A percentile compares a stretch with the other conserved stretches of the same genome.
phyloP scores from a whole-genome alignment of 495 filamentous ascomycete genomes.

The Entonaema liquescens region DNA sequence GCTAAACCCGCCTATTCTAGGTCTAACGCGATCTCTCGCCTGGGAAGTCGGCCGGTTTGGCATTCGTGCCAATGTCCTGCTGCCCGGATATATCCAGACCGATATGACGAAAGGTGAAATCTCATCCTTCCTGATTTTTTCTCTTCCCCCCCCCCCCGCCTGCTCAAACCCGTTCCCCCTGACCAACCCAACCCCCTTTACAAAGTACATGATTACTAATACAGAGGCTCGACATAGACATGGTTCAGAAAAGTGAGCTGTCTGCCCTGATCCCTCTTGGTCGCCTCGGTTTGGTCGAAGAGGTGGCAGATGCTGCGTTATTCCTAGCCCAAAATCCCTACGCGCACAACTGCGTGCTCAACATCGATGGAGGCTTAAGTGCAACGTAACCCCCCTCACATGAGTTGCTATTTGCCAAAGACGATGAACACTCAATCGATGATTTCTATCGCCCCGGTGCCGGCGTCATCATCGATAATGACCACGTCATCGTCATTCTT shows the following conservation, averaged over 20 bases:
- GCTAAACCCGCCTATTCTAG: slow-evolving; percentile 41
- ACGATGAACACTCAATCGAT: slow-evolving; percentile 58
- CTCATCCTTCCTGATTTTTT: slow-evolving; percentile 25
- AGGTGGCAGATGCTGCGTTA: slow-evolving; percentile 81
- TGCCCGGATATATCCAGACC: slow-evolving; percentile 86
- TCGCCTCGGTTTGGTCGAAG: slow-evolving; percentile 72
- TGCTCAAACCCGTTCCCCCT: slow-evolving; percentile 9
- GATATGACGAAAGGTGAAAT: slow-evolving; percentile 74
- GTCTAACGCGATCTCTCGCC: slow-evolving; percentile 74
- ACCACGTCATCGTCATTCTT: slow-evolving; percentile 59
- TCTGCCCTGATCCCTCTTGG: slow-evolving; percentile 66
- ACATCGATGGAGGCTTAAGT: slow-evolving; percentile 85
- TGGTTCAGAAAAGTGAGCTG: slow-evolving; percentile 42
- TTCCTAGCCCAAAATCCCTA: slow-evolving; percentile 83
- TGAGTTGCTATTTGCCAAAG: neutral
- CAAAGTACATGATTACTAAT: slow-evolving; percentile 43
- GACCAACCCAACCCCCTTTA: slow-evolving; percentile 1
- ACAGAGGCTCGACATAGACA: slow-evolving; percentile 45
- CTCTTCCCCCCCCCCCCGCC: neutral
- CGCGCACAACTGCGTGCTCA: slow-evolving; percentile 84
- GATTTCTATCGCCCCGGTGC: slow-evolving; percentile 77
- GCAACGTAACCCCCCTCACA: slow-evolving; percentile 60
- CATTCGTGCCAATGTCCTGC: slow-evolving; percentile 78
- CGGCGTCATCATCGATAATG: slow-evolving; percentile 63
- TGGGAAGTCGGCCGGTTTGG: slow-evolving; percentile 65